Evolutionary conservation across 768 basidiomycete genomes (phyloP), one percentile per base, ranked within the genome.

Genomic region (Pholiota molesta): DNA sequence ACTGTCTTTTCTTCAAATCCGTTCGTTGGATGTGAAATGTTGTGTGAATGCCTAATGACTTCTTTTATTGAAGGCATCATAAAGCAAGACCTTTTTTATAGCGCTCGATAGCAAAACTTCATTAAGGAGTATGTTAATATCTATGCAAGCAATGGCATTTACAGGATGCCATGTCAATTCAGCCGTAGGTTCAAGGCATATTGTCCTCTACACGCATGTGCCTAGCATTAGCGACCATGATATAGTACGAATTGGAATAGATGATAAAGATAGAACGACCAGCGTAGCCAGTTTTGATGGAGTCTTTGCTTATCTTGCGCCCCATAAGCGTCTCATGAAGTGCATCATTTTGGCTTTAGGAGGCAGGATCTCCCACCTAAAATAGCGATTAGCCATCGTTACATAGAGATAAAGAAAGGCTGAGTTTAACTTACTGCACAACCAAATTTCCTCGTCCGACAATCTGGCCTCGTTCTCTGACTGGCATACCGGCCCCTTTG

Each of bases 401-500:
- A 26, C 26, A 45, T 8, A 17, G 28, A 42, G 33, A 60, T 39
- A 6, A 35, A 55, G n/a, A 35, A 39, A 33, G 19, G 3, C 4
- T 10, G 21, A 9, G 19, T 49, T 49, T 17, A 26, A 49, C 83
- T 64, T 69, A 90, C 88, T 81, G 83, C 59, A 91, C 77, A 61
- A 89, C 75, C 68, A 91, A 75, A 68, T 88, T 86, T 17, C 89
- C 88, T 66, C 83, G 79, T 37, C 86, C 86, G 56, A 83, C 71
- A 10, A 83, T 74, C 66, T 77, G 75, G 10, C 84, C 81, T 31
- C 80, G 74, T n/a, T 82, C 78, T 59, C 83, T 74, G 49, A 86
- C 76, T 42, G 87, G 87, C 89, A 91, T 91, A n/a, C 89, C 89
- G 57, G 83, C 86, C 44, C 85, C 87, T 67, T 77, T 77, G 57